A percentile compares a stretch with the other conserved stretches of the same genome.
phyloP scores from a whole-genome alignment of 2,329 filamentous ascomycete species.

The Penicillium occitanis region DNA sequence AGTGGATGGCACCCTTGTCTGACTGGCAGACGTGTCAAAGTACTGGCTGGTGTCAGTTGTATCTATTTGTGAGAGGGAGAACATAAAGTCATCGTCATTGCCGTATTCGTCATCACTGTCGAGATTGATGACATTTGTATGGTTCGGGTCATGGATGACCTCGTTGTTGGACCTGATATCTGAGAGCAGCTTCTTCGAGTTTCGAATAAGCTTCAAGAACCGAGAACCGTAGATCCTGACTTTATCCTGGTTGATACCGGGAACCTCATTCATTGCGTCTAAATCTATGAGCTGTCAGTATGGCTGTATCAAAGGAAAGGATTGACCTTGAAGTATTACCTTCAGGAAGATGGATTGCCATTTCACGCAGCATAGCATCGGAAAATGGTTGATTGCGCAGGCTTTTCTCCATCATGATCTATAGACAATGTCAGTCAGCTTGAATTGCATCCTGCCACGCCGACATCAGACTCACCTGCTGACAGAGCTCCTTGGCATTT shows the following conservation, averaged over 20 bases:
- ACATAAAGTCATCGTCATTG: constrained; percentile 34
- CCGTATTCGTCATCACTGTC: constrained; percentile 44
- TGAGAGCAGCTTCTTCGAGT: constrained; percentile 41
- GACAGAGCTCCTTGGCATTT: constrained; percentile 45
- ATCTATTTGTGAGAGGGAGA: constrained; percentile 27
- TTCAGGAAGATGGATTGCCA: constrained; percentile 50
- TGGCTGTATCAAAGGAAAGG: neutral
- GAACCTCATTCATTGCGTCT: constrained; percentile 41
- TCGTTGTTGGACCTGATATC: constrained; percentile 50
- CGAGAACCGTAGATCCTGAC: constrained; percentile 45
- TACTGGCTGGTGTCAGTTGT: constrained; percentile 32
- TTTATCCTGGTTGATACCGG: constrained; percentile 47
- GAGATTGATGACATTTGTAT: constrained; percentile 48
- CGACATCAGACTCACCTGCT: constrained; percentile 35
- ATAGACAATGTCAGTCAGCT: constrained; percentile 17
- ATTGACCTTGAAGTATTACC: constrained; percentile 26
- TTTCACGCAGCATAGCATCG: constrained; percentile 49
- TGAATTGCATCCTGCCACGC: neutral
- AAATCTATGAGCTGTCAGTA: constrained; percentile 33
- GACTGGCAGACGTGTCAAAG: constrained; percentile 29
- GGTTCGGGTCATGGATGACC: constrained; percentile 45
- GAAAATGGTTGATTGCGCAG: constrained; percentile 50
- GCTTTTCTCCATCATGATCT: constrained; percentile 46
- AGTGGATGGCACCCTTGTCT: constrained; percentile 9
- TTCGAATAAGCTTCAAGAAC: constrained; percentile 44